Evolutionary conservation across 768 basidiomycete species (phyloP).

Genomic region (Calocybe indica): DNA sequence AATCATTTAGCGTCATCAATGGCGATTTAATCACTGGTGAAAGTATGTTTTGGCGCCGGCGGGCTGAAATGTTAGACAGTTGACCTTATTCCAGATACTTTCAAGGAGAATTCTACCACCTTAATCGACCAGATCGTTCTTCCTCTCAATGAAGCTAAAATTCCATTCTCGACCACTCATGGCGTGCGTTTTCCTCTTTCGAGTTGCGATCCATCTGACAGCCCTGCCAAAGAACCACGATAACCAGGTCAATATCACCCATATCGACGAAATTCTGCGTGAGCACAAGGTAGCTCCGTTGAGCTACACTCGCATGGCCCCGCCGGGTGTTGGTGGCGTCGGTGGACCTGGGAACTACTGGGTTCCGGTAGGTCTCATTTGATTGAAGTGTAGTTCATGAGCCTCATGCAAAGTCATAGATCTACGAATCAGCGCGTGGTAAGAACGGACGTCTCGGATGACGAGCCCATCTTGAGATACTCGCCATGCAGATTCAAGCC

Average conservation of each 20-base stretch:
- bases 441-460: constrained; percentile 21
- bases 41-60: constrained; percentile 27
- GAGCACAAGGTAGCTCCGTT: constrained; percentile 50
- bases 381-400: background rate
- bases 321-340: constrained; percentile 54
- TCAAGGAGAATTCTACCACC: constrained; percentile 58
- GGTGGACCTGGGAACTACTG: constrained; percentile 70
- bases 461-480: background rate
- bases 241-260: constrained; percentile 68
- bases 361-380: constrained; percentile 55
- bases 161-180: constrained; percentile 66
- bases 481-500: constrained; percentile 31
- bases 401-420: too few relatives aligned
- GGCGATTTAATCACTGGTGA: constrained; percentile 75
- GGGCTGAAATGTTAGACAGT: too few relatives aligned
- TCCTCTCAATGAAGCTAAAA: constrained; percentile 47
- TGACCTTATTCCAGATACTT: constrained; percentile 40
- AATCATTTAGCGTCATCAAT: constrained; percentile 49
- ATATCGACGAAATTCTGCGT: constrained; percentile 57
- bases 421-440: too few relatives aligned
- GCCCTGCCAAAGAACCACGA: constrained; percentile 56
- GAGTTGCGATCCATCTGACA: background rate
- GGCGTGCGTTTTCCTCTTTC: constrained; percentile 39
- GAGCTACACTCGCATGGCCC: constrained; percentile 60
- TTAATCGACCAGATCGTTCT: constrained; percentile 60